A percentile compares a stretch with the other conserved stretches of the same genome.
phyloP scores from a whole-genome alignment of 331 rosid genomes.

The Prunus yedoensis region DNA sequence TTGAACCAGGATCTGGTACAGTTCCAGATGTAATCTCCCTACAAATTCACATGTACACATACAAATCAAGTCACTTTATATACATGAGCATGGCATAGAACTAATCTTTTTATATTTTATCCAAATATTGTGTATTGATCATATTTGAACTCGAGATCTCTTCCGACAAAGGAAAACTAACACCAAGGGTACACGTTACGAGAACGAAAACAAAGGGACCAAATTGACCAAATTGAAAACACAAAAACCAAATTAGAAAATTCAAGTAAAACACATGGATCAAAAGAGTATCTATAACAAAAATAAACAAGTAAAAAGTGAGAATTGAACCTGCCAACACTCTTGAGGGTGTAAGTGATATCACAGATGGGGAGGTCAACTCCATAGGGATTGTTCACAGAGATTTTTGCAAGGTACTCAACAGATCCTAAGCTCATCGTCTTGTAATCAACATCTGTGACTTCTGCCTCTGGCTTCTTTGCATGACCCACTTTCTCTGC shows the following conservation, averaged over 20 bases:
- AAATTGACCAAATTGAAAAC: neutral
- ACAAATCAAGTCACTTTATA: neutral
- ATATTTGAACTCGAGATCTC: too few species aligned
- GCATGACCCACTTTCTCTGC: constrained; percentile 42
- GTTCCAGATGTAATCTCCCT: constrained; percentile 76
- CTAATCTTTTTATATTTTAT: too few species aligned
- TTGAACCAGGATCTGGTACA: constrained; percentile 75
- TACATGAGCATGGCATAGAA: too few species aligned
- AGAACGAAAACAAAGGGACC: too few species aligned
- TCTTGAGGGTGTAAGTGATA: constrained; percentile 67
- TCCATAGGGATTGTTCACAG: constrained; percentile 66
- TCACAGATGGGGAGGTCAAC: constrained; percentile 64
- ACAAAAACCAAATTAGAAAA: neutral
- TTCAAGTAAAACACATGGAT: neutral
- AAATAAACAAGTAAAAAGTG: neutral
- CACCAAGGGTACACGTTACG: too few species aligned
- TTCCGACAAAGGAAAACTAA: too few species aligned
- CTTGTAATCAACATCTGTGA: constrained; percentile 63
- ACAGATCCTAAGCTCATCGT: constrained; percentile 32
- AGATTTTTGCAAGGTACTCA: constrained; percentile 59
- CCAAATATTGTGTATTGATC: too few species aligned
- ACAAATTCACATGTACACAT: neutral
- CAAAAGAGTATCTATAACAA: neutral
- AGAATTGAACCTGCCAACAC: constrained; percentile 54
- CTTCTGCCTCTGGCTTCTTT: constrained; percentile 69